A percentile compares a stretch with the other conserved stretches of the same genome.
phyloP scores from a whole-genome alignment of 306 rosid species.

The Vigna trinervia region DNA sequence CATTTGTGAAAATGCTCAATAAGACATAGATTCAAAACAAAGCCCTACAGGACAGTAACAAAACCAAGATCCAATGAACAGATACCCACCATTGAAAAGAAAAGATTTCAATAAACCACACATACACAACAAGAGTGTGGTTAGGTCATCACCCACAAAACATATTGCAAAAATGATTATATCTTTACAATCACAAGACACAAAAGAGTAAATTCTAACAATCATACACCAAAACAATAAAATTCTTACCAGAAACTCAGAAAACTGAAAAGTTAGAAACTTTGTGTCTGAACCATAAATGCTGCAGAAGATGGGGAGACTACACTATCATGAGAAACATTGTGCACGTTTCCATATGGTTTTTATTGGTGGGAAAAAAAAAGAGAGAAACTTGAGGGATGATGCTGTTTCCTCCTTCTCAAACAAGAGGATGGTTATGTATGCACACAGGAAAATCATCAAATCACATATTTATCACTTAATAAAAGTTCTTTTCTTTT shows the following conservation, averaged over 20 bases:
- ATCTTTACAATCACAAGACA: background rate
- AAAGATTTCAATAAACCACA: slow-evolving; percentile 10
- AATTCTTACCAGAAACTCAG: slow-evolving; percentile 51
- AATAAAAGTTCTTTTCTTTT: background rate
- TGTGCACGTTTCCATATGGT: background rate
- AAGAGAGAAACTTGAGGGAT: background rate
- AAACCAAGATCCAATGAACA: slow-evolving; percentile 5
- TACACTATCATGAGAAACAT: background rate
- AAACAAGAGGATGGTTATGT: slow-evolving; percentile 1
- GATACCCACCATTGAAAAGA: background rate
- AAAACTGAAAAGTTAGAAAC: slow-evolving; percentile 23
- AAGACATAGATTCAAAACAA: background rate
- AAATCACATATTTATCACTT: background rate
- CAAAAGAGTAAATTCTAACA: background rate
- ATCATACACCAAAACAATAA: slow-evolving; percentile 21
- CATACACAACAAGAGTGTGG: slow-evolving; percentile 12
- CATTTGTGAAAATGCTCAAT: slow-evolving; percentile 15
- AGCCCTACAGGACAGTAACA: background rate
- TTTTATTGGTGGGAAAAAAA: background rate
- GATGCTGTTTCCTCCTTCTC: background rate
- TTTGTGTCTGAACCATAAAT: slow-evolving; percentile 31
- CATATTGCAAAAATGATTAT: slow-evolving; percentile 1
- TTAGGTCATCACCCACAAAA: slow-evolving; percentile 37
- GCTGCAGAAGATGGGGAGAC: slow-evolving; percentile 17
- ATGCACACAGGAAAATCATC: background rate